Evolutionary conservation across 768 basidiomycete species (phyloP).

Genomic region (Naganishia vaughanmartiniae): DNA sequence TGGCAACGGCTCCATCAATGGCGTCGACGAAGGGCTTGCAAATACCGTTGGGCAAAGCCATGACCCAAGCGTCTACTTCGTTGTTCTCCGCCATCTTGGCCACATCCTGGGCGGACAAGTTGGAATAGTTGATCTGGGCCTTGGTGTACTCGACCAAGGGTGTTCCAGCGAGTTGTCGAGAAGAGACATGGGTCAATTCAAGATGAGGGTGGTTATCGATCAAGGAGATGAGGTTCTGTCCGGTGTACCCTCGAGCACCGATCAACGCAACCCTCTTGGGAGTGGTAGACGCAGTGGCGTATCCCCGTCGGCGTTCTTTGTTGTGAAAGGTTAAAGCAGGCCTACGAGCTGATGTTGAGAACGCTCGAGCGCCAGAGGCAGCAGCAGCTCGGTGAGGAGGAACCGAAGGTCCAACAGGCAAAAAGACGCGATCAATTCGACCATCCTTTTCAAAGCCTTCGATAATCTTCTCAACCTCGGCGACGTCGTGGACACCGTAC

Average conservation of each 20-base stretch:
- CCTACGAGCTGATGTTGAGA: conserved; percentile 51
- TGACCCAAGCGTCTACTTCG: conserved; percentile 95
- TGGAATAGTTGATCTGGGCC: conserved; percentile 68
- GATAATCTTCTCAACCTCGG: conserved; percentile 84
- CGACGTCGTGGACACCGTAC: conserved; percentile 90
- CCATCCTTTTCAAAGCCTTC: conserved; percentile 63
- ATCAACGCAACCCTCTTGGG: conserved; percentile 90
- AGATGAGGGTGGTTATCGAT: conserved; percentile 84
- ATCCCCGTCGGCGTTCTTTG: conserved; percentile 63
- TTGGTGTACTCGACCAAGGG: conserved; percentile 79
- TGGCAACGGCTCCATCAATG: conserved; percentile 58
- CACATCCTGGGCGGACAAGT: conserved; percentile 74
- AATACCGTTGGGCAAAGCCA: conserved; percentile 97
- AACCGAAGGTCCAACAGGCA: conserved; percentile 64
- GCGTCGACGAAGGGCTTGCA: conserved; percentile 76
- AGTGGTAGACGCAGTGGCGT: conserved; percentile 68
- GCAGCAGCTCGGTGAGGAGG: conserved; percentile 54
- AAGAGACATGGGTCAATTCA: conserved; percentile 90
- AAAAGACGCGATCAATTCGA: conserved; percentile 80
- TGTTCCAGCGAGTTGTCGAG: conserved; percentile 83
- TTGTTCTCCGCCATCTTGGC: conserved; percentile 82
- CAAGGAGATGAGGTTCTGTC: conserved; percentile 83
- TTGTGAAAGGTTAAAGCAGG: conserved; percentile 36
- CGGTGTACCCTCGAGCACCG: conserved; percentile 93
- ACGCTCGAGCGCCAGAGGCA: conserved; percentile 56